Percentiles rank a stretch among this genome's conserved stretches.
phyloP scores from a whole-genome alignment of 495 filamentous ascomycete genomes.

The Aspergillus funiculosus region DNA sequence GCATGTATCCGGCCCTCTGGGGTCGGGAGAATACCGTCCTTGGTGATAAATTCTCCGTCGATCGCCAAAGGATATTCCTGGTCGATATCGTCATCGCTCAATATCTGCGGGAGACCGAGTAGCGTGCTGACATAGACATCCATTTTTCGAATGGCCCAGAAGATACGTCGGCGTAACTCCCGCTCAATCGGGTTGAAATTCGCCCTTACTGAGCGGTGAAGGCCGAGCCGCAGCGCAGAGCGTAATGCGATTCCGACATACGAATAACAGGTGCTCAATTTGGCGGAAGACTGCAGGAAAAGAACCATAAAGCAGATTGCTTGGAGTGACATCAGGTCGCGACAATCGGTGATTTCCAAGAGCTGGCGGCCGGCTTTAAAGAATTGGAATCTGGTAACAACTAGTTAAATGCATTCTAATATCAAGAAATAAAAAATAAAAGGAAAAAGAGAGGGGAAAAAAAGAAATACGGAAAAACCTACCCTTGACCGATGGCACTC shows the following conservation, averaged over 20 bases:
- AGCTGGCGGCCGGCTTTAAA: constrained; percentile 74
- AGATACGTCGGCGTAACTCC: constrained; percentile 76
- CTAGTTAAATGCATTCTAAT: too few species aligned
- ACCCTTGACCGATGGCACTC: constrained; percentile 75
- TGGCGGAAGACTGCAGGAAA: constrained; percentile 86
- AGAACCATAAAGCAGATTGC: constrained; percentile 87
- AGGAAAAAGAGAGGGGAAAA: not conserved
- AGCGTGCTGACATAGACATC: constrained; percentile 89
- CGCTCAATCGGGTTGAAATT: constrained; percentile 80
- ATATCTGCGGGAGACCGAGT: constrained; percentile 76
- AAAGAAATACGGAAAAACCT: constrained; percentile 23
- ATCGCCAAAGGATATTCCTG: constrained; percentile 79
- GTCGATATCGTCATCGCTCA: constrained; percentile 86
- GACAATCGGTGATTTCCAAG: constrained; percentile 85
- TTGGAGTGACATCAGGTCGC: constrained; percentile 79
- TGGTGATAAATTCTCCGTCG: constrained; percentile 89
- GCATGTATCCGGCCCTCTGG: constrained; percentile 68
- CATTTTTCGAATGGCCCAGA: constrained; percentile 89
- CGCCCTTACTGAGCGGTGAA: constrained; percentile 72
- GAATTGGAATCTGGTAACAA: constrained; percentile 85
- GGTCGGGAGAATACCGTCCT: constrained; percentile 64
- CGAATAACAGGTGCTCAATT: constrained; percentile 87
- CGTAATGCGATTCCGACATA: constrained; percentile 87
- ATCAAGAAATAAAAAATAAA: constrained; percentile 11
- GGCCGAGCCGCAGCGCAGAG: constrained; percentile 76